Conservation (phyloP, 2,329 filamentous ascomycete species). For the Graphiopsis chlorocephala region DNA sequence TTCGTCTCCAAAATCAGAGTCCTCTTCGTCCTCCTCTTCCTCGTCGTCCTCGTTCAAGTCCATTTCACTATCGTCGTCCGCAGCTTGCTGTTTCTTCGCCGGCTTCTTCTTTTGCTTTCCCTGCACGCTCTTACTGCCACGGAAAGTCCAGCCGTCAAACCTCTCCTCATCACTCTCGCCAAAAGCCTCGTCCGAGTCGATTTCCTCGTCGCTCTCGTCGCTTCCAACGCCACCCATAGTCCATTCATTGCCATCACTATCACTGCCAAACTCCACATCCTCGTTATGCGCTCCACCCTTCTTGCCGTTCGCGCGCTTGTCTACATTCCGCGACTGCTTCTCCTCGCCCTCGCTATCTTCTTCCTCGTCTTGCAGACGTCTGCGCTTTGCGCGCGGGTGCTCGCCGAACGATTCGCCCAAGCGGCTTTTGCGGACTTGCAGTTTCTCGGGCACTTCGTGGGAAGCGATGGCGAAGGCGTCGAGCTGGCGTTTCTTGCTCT, state of each 20-base stretch:
- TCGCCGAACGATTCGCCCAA: constrained; percentile 50
- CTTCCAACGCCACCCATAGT: constrained; percentile 65
- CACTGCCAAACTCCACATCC: constrained; percentile 70
- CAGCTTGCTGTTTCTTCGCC: constrained; percentile 33
- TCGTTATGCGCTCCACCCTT: constrained; percentile 32
- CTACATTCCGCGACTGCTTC: constrained; percentile 20
- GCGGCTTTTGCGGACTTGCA: constrained; percentile 55
- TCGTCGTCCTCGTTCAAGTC: constrained; percentile 47
- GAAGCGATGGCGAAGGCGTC: constrained; percentile 67
- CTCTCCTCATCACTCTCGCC: constrained; percentile 83
- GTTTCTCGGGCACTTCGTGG: constrained; percentile 51
- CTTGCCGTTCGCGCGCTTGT: constrained; percentile 34
- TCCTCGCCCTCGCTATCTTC: constrained; percentile 55
- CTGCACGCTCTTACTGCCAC: constrained; percentile 55
- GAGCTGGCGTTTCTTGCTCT: constrained; percentile 53
- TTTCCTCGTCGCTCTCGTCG: constrained; percentile 64
- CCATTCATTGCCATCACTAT: constrained; percentile 85
- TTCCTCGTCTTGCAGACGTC: constrained; percentile 43
- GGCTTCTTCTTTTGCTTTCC: constrained; percentile 50
- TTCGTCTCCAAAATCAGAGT: constrained; percentile 63
- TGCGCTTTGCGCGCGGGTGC: constrained; percentile 42
- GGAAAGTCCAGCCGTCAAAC: constrained; percentile 73
- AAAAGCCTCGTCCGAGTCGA: constrained; percentile 79
- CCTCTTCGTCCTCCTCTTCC: constrained; percentile 48
- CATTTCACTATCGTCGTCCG: constrained; percentile 44